Evolutionary conservation across 2,329 filamentous ascomycete genomes (phyloP).

Genomic region (Coniella lustricola): DNA sequence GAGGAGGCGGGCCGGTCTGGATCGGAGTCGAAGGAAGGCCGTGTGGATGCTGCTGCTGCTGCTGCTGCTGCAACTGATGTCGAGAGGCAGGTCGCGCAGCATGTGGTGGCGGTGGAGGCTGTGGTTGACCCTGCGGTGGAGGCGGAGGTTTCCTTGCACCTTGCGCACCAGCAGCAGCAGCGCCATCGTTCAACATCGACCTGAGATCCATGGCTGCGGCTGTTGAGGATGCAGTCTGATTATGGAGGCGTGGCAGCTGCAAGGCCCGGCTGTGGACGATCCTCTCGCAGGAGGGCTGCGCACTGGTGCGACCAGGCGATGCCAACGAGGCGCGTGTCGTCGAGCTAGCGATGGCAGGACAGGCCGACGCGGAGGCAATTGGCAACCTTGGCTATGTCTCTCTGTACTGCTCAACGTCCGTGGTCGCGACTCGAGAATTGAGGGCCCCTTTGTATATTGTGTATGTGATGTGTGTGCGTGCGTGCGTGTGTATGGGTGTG

Average conservation of each 20-base stretch:
- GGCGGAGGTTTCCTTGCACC: conserved; percentile 19
- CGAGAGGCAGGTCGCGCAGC: conserved; percentile 7
- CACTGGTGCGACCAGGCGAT: conserved; percentile 6
- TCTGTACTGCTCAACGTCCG: too few relatives aligned
- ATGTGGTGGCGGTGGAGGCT: conserved; percentile 18
- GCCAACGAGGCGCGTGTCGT: neutral
- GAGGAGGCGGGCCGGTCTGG: conserved; percentile 35
- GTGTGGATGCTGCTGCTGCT: conserved; percentile 22
- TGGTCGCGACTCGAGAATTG: too few relatives aligned
- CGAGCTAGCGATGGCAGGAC: too few relatives aligned
- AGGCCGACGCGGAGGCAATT: conserved; percentile 6
- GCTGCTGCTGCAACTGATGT: conserved; percentile 20
- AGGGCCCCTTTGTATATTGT: too few relatives aligned
- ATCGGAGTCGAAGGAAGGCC: conserved; percentile 29
- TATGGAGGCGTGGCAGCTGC: neutral
- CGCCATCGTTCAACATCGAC: conserved; percentile 48
- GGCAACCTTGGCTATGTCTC: too few relatives aligned
- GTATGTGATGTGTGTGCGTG: too few relatives aligned
- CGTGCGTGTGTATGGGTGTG: too few relatives aligned
- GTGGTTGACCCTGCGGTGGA: conserved; percentile 6
- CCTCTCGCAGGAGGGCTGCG: neutral
- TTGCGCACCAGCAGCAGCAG: conserved; percentile 27
- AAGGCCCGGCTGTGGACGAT: neutral
- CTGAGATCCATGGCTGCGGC: conserved; percentile 41
- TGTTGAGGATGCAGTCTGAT: too few relatives aligned